Conservation (phyloP, 768 basidiomycete genomes). For the Phanerochaete sordida region DNA sequence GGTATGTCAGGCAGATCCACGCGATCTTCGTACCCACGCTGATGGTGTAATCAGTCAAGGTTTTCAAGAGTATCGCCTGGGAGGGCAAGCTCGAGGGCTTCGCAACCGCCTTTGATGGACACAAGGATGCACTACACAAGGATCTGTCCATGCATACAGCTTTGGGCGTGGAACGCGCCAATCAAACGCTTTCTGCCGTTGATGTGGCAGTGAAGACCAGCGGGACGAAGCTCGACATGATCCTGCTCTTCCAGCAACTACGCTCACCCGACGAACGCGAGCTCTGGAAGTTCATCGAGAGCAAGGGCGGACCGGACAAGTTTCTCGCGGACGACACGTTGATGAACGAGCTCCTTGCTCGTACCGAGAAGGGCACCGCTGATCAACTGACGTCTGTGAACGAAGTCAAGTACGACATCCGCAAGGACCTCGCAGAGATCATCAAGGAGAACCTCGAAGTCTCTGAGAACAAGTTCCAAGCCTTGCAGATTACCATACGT, state of each 20-base stretch:
- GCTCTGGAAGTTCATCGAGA: conserved; percentile 8
- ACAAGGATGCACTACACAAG: conserved; percentile 2
- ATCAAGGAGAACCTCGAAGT: not conserved
- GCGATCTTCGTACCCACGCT: not conserved
- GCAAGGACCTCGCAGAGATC: not conserved
- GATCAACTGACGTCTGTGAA: not conserved
- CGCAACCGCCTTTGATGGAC: not conserved
- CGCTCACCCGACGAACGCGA: conserved; percentile 16
- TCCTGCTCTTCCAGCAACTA: conserved; percentile 16
- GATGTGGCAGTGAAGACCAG: not conserved
- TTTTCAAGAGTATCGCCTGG: conserved; percentile 14
- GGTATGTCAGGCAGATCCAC: not conserved
- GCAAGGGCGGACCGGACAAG: conserved; percentile 5
- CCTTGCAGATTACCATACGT: not conserved
- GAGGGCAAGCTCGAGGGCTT: conserved; percentile 10
- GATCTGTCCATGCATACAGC: conserved; percentile 11
- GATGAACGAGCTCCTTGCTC: conserved; percentile 7
- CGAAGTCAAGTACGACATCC: not conserved
- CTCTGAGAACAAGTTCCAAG: conserved; percentile 7
- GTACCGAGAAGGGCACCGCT: not conserved
- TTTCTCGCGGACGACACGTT: conserved; percentile 9
- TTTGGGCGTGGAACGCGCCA: not conserved
- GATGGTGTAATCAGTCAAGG: conserved; percentile 5
- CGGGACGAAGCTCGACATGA: conserved; percentile 8
- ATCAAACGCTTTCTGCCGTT: not conserved